These are phyloP conservation scores for Triticum dicoccoides DNA, from an alignment of 176 grass and related monocot species.

Conservation along the genomic window DNA sequence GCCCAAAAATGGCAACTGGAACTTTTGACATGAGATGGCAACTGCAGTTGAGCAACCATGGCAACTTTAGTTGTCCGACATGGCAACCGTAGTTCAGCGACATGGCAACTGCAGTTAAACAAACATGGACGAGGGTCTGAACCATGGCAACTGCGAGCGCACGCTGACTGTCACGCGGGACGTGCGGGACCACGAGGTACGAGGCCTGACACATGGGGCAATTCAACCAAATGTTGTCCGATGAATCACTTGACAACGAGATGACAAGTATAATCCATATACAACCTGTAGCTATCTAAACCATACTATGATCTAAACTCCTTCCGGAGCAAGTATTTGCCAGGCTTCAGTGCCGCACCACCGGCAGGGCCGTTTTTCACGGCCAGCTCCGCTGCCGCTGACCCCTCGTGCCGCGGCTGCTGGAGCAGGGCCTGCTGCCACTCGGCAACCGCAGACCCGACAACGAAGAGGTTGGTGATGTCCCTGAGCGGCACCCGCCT, in stretches of 20 bases:
- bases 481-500: conserved; percentile 23
- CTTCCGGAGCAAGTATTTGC: conserved; percentile 31
- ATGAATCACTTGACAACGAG: conserved; percentile 10
- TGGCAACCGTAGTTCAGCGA: no score
- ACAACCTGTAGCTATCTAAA: conserved; percentile 31
- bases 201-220: neutral
- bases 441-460: neutral
- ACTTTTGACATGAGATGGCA: no score
- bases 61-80: no score
- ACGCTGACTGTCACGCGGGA: no score
- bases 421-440: neutral
- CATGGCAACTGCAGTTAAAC: no score
- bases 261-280: neutral
- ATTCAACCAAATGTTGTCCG: conserved; percentile 9
- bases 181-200: no score
- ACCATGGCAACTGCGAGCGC: no score
- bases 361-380: neutral
- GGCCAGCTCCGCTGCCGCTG: neutral
- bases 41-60: no score
- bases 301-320: conserved; percentile 14
- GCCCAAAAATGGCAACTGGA: no score
- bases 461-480: conserved; percentile 37
- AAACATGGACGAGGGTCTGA: no score
- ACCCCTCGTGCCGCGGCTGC: neutral
- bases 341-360: neutral